These are phyloP conservation scores for Salvia splendens DNA, from an alignment of 257 asterid species.

Conservation along the genomic window DNA sequence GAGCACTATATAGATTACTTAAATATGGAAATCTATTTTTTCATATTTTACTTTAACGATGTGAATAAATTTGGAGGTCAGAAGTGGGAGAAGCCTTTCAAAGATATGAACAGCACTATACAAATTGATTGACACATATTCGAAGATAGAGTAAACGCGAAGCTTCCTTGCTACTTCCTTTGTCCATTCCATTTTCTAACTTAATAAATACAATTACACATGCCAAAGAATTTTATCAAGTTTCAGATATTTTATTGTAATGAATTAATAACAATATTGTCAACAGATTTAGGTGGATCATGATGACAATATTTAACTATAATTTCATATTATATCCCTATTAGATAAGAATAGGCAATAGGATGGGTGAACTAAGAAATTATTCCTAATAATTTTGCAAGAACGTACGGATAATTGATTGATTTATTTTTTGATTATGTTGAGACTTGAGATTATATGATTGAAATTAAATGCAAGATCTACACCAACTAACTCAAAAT, in stretches of 20 bases:
- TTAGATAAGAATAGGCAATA: not conserved
- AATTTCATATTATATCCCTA: not conserved
- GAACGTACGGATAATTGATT: no score
- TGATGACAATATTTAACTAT: not conserved
- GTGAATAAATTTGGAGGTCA: no score
- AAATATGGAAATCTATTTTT: no score
- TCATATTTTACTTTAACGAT: no score
- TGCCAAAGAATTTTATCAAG: not conserved
- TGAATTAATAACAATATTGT: not conserved
- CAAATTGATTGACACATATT: not conserved
- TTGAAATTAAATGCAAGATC: no score
- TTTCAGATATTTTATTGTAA: not conserved
- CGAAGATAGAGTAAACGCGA: slow-evolving; percentile 23
- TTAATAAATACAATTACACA: not conserved
- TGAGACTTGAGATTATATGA: no score
- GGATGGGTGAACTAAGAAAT: not conserved
- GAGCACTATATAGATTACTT: no score
- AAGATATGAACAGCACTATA: not conserved
- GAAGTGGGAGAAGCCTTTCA: not conserved
- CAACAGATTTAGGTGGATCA: not conserved
- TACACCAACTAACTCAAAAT: no score
- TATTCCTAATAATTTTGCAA: no score
- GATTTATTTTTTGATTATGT: no score
- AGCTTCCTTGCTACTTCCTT: slow-evolving; percentile 35
- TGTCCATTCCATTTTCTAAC: not conserved